Conservation (phyloP, 345 rosid genomes). For the rapeseed (Brassica napus) region Da-Ae NC_063452.1:7913001-7913500, state of each 20-base stretch:
- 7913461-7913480: background rate
- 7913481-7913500: background rate
- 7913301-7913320: too few species aligned
- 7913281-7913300: background rate
- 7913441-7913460: background rate
- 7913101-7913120: constrained; percentile 9
- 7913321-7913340: too few species aligned
- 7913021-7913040: background rate
- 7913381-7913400: too few species aligned
- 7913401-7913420: too few species aligned
- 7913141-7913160: constrained; percentile 27
- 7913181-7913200: constrained; percentile 1
- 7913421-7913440: too few species aligned
- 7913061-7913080: constrained; percentile 13
- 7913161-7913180: background rate
- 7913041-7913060: background rate
- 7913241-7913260: background rate
- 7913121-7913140: background rate
- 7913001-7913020: background rate
- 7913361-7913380: background rate
- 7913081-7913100: constrained; percentile 23
- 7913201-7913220: constrained; percentile 2
- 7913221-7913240: background rate
- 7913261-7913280: background rate
- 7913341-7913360: too few species aligned